A percentile compares a stretch with the other conserved stretches of the same genome.
phyloP scores from a whole-genome alignment of 768 basidiomycete genomes.

The Lactifluus pinguis region DNA sequence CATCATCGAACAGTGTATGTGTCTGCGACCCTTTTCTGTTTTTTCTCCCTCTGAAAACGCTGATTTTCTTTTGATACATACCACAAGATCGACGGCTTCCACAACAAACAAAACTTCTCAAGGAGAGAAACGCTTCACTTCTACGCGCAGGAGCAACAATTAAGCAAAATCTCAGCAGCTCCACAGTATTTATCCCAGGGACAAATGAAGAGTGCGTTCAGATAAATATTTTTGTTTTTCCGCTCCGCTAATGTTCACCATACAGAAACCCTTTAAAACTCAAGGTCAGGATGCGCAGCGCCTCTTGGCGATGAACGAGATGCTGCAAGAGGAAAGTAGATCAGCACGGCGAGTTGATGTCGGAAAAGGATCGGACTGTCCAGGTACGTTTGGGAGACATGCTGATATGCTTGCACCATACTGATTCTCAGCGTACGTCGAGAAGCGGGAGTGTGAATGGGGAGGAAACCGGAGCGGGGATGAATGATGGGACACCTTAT shows the following conservation, averaged over 20 bases:
- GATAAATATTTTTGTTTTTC: not conserved
- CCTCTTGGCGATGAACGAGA: constrained; percentile 89
- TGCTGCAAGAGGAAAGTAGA: constrained; percentile 74
- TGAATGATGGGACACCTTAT: constrained; percentile 69
- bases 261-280: constrained; percentile 82
- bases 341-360: constrained; percentile 77
- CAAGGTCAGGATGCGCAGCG: constrained; percentile 95
- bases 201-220: constrained; percentile 61
- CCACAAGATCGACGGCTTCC: constrained; percentile 80
- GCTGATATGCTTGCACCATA: not conserved
- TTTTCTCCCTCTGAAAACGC: constrained; percentile 12
- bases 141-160: constrained; percentile 76
- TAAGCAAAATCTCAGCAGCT: constrained; percentile 49
- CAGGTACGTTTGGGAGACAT: constrained; percentile 46
- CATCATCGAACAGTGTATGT: constrained; percentile 88
- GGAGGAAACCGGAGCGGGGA: constrained; percentile 37
- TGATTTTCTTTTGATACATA: constrained; percentile 13
- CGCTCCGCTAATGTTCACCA: not conserved
- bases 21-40: not conserved
- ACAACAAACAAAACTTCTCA: constrained; percentile 84
- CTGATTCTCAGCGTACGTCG: constrained; percentile 37
- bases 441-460: constrained; percentile 61
- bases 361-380: constrained; percentile 80
- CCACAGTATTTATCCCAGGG: constrained; percentile 51
- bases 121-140: constrained; percentile 85